phyloP scores from a whole-genome alignment of 2,329 filamentous ascomycete genomes.

The Paracorniculantispora psalliotae region DNA sequence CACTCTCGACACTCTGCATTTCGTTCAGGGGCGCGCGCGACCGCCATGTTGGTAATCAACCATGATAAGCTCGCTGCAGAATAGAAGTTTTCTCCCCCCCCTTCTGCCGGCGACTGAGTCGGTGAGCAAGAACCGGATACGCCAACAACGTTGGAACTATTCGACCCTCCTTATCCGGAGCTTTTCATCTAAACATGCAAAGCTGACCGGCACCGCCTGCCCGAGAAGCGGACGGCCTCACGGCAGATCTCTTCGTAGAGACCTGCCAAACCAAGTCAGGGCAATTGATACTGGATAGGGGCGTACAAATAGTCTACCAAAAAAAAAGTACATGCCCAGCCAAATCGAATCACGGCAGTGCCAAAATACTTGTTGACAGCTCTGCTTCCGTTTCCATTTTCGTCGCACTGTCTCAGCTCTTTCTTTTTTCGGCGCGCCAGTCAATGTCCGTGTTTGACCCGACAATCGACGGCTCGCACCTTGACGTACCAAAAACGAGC shows the following conservation, averaged over 20 bases:
- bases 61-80: background rate
- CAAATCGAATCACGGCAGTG: background rate
- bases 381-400: background rate
- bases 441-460: background rate
- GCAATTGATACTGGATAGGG: background rate
- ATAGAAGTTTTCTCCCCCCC: background rate
- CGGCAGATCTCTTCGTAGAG: too few relatives aligned
- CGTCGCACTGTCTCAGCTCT: background rate
- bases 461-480: background rate
- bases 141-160: background rate
- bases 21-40: background rate
- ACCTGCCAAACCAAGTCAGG: background rate
- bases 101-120: background rate
- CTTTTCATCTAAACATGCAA: background rate
- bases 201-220: background rate
- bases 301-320: too few relatives aligned
- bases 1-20: background rate
- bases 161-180: background rate
- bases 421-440: too few relatives aligned
- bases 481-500: background rate
- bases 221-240: too few relatives aligned
- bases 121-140: background rate
- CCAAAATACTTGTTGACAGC: background rate
- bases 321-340: background rate
- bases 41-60: background rate